These are phyloP conservation scores for Sugiyamaella qingdaonensis DNA, from an alignment of 805 yeast species.

Conservation along the genomic window DNA sequence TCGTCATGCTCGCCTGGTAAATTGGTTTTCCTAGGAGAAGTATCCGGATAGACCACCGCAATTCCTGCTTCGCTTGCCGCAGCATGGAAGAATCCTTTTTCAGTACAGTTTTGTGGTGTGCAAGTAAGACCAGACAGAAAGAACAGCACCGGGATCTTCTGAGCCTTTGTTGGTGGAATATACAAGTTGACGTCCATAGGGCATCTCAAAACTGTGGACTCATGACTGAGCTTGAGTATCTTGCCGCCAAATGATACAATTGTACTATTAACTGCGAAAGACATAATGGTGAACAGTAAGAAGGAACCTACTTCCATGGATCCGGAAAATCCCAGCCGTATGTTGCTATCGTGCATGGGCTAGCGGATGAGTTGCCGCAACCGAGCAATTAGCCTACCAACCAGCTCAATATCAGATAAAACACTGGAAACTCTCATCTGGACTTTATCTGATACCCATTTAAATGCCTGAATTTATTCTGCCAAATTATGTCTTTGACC, in stretches of 20 bases:
- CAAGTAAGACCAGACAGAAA: conserved; percentile 90
- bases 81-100: conserved; percentile 83
- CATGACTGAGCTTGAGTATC: conserved; percentile 69
- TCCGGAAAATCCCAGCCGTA: background rate
- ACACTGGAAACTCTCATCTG: no score
- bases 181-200: conserved; percentile 81
- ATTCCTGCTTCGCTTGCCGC: conserved; percentile 79
- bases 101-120: conserved; percentile 88
- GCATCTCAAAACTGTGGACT: conserved; percentile 60
- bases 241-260: conserved; percentile 70
- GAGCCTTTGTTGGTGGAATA: conserved; percentile 48
- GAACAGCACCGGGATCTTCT: conserved; percentile 62
- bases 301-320: background rate
- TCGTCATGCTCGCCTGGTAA: conserved; percentile 75
- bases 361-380: no score
- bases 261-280: conserved; percentile 47
- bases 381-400: no score
- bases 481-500: background rate
- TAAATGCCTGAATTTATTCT: no score
- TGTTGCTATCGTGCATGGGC: background rate
- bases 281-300: background rate
- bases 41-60: conserved; percentile 91
- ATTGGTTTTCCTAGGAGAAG: conserved; percentile 86
- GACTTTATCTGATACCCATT: no score
- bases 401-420: no score